These are phyloP conservation scores for Fusarium avenaceum DNA, from an alignment of 2,329 filamentous ascomycete species.

Conservation along the genomic window DNA sequence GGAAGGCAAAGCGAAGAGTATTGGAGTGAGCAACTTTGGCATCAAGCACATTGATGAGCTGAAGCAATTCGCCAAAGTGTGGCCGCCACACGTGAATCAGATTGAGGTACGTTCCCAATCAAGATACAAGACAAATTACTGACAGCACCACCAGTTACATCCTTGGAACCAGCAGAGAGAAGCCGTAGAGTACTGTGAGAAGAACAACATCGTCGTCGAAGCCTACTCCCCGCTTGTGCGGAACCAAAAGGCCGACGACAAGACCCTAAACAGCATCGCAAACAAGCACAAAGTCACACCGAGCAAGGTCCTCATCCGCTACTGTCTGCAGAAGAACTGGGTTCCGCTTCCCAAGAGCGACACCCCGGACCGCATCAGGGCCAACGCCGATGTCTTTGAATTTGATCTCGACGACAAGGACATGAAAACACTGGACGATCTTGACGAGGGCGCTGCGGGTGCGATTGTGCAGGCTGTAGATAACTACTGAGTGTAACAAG, in stretches of 20 bases:
- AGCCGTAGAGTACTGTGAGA: slow-evolving; percentile 71
- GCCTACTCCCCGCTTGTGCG: slow-evolving; percentile 55
- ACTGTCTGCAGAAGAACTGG: slow-evolving; percentile 76
- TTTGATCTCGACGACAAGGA: slow-evolving; percentile 70
- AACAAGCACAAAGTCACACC: slow-evolving; percentile 70
- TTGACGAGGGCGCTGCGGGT: slow-evolving; percentile 45
- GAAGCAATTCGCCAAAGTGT: slow-evolving; percentile 71
- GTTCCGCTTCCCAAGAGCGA: slow-evolving; percentile 76
- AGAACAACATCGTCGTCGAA: slow-evolving; percentile 73
- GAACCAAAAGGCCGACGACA: slow-evolving; percentile 61
- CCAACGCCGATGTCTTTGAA: slow-evolving; percentile 71
- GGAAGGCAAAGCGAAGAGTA: slow-evolving; percentile 71
- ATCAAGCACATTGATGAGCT: slow-evolving; percentile 76
- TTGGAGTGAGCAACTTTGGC: slow-evolving; percentile 80
- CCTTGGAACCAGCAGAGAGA: slow-evolving; percentile 71
- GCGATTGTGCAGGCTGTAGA: slow-evolving; percentile 43
- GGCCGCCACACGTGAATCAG: slow-evolving; percentile 78
- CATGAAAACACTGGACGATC: slow-evolving; percentile 57
- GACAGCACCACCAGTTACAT: slow-evolving; percentile 72
- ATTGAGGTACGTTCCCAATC: slow-evolving; percentile 67
- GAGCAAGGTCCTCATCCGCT: slow-evolving; percentile 75
- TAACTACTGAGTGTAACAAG: slow-evolving; percentile 30
- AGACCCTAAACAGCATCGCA: slow-evolving; percentile 67
- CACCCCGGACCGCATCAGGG: slow-evolving; percentile 67
- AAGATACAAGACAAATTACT: slow-evolving; percentile 52